A percentile compares a stretch with the other conserved stretches of the same genome.
phyloP scores from a whole-genome alignment of 1,284 basidiomycete species.

The Athelia psychrophila region DNA sequence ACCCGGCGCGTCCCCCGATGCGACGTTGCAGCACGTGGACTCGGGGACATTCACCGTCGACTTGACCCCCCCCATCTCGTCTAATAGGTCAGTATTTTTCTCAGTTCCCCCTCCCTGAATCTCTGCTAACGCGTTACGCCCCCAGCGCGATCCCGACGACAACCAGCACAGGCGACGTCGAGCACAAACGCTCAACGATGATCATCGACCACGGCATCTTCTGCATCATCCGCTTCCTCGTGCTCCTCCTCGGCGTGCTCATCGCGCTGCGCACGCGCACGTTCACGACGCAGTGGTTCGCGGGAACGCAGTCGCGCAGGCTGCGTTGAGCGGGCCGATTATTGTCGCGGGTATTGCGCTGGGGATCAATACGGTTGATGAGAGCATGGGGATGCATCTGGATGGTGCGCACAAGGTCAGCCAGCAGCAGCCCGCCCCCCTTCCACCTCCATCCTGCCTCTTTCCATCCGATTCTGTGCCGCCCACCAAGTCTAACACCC shows the following conservation, averaged over 20 bases:
- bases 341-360: constrained; percentile 46
- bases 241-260: constrained; percentile 57
- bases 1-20: too few relatives aligned
- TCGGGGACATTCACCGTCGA: constrained; percentile 42
- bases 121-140: too few relatives aligned
- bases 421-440: too few relatives aligned
- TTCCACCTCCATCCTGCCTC: too few relatives aligned
- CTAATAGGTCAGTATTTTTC: constrained; percentile 39
- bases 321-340: constrained; percentile 52
- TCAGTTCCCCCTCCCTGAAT: constrained; percentile 16
- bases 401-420: constrained; percentile 50
- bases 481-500: too few relatives aligned
- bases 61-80: constrained; percentile 30
- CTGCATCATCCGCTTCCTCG: constrained; percentile 50
- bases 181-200: constrained; percentile 38
- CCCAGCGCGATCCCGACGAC: constrained; percentile 10
- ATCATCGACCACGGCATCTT: constrained; percentile 55
- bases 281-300: constrained; percentile 54
- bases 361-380: constrained; percentile 44
- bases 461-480: too few relatives aligned
- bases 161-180: constrained; percentile 30
- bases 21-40: constrained; percentile 34
- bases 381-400: constrained; percentile 29
- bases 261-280: constrained; percentile 57
- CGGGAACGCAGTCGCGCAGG: constrained; percentile 42